These are phyloP conservation scores for Cynara cardunculus DNA, from an alignment of 129 eudicot genomes.

Conservation along the genomic window DNA sequence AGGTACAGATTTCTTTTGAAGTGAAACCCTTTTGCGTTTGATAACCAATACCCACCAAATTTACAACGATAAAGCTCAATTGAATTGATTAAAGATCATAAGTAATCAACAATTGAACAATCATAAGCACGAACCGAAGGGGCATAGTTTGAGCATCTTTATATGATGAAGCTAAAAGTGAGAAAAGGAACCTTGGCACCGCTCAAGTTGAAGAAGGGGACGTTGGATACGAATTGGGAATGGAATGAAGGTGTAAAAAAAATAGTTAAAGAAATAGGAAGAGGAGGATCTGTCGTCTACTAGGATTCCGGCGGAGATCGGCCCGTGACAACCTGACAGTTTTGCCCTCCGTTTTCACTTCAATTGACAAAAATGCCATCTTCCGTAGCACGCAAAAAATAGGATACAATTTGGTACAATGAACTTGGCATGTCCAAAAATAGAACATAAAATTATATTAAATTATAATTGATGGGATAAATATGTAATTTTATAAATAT, in stretches of 20 bases:
- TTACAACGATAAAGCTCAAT: neutral
- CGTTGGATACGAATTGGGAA: neutral
- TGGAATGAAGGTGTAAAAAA: neutral
- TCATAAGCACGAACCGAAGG: neutral
- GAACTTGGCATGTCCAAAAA: neutral
- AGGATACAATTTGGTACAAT: neutral
- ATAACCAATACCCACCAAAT: slow-evolving; percentile 6
- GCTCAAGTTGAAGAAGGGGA: neutral
- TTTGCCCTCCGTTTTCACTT: slow-evolving; percentile 18
- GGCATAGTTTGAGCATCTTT: neutral
- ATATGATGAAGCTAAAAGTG: neutral
- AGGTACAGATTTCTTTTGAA: neutral
- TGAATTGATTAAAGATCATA: neutral
- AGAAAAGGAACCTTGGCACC: neutral
- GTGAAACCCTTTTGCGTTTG: slow-evolving; percentile 1
- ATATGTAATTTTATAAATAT: too few relatives aligned
- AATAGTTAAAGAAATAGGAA: slow-evolving; percentile 4
- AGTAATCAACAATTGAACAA: neutral
- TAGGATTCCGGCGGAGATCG: slow-evolving; percentile 24
- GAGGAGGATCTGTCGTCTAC: slow-evolving; percentile 7
- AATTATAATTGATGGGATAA: too few relatives aligned
- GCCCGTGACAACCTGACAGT: slow-evolving; percentile 26
- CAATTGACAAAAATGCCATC: slow-evolving; percentile 20
- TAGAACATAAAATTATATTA: too few relatives aligned
- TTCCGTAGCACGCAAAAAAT: neutral